A percentile compares a stretch with the other conserved stretches of the same genome.
Evolutionary conservation across 2,329 filamentous ascomycete genomes (phyloP).

Genomic region (Calonectria crousiana): DNA sequence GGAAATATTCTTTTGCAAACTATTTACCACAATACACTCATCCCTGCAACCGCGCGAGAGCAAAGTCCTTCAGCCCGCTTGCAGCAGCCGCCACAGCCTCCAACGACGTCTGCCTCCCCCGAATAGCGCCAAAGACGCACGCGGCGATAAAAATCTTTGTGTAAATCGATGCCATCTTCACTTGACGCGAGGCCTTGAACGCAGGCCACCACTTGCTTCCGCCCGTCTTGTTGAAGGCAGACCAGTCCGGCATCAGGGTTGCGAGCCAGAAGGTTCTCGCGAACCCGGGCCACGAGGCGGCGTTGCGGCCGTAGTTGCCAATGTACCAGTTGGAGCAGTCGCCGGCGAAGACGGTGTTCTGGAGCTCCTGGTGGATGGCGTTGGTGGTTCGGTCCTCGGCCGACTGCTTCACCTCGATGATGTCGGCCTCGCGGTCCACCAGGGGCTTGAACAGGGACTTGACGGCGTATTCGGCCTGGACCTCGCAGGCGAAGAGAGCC

Average conservation of each 20-base stretch:
- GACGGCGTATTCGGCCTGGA: slow-evolving; percentile 44
- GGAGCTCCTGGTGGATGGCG: slow-evolving; percentile 30
- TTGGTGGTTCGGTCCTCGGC: slow-evolving; percentile 31
- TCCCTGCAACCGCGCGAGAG: background rate
- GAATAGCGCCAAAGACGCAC: background rate
- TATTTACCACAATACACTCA: background rate
- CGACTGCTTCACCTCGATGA: slow-evolving; percentile 32
- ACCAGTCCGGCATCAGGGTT: slow-evolving; percentile 41
- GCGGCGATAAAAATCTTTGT: slow-evolving; percentile 8
- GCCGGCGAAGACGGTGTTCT: slow-evolving; percentile 30
- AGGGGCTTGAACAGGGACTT: slow-evolving; percentile 45
- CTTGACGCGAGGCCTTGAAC: background rate
- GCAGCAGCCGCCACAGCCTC: background rate
- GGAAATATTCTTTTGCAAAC: background rate
- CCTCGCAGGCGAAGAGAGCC: slow-evolving; percentile 41
- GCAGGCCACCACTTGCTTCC: slow-evolving; percentile 16
- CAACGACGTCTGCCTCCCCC: slow-evolving; percentile 4
- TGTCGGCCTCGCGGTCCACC: slow-evolving; percentile 41
- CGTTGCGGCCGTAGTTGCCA: slow-evolving; percentile 33
- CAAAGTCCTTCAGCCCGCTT: slow-evolving; percentile 10
- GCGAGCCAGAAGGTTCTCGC: slow-evolving; percentile 47
- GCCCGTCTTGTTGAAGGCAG: slow-evolving; percentile 20
- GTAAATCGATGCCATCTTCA: slow-evolving; percentile 9
- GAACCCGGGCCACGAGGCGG: slow-evolving; percentile 51
- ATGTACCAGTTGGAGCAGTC: slow-evolving; percentile 39